A percentile compares a stretch with the other conserved stretches of the same genome.
These are phyloP conservation scores for Vitis hybrid DNA, from an alignment of 177 flowering plant species.

Conservation along the genomic window DNA sequence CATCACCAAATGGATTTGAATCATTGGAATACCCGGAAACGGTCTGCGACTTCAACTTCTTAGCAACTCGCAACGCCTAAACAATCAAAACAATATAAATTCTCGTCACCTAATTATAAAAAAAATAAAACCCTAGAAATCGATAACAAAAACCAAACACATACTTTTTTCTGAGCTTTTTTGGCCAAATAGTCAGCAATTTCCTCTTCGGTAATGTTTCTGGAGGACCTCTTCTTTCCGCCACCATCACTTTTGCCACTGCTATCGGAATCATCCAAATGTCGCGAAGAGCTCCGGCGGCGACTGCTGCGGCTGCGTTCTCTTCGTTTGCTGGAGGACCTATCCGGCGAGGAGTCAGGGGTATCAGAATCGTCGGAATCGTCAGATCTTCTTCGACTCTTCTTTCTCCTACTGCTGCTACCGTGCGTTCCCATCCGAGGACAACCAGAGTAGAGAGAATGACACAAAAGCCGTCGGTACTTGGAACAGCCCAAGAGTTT, in stretches of 20 bases:
- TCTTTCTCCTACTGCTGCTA: conserved; percentile 19
- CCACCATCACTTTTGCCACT: conserved; percentile 22
- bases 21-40: conserved; percentile 92
- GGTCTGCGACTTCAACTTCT: conserved; percentile 68
- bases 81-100: background rate
- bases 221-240: conserved; percentile 34
- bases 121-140: conserved; percentile 1
- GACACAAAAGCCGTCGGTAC: too few relatives aligned
- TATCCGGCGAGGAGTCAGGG: conserved; percentile 13
- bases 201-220: conserved; percentile 65
- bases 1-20: conserved; percentile 94
- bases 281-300: conserved; percentile 18
- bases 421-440: conserved; percentile 15
- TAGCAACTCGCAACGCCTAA: conserved; percentile 75
- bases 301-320: conserved; percentile 16
- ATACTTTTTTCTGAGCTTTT: conserved; percentile 84
- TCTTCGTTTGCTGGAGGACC: conserved; percentile 15
- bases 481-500: too few relatives aligned
- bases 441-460: too few relatives aligned
- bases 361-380: conserved; percentile 21
- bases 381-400: conserved; percentile 10
- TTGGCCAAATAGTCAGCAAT: conserved; percentile 70
- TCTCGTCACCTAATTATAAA: background rate
- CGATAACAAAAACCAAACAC: background rate
- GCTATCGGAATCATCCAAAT: conserved; percentile 12